Conservation (phyloP, 139 green algal genomes). For the Chlorella vulgaris region DNA sequence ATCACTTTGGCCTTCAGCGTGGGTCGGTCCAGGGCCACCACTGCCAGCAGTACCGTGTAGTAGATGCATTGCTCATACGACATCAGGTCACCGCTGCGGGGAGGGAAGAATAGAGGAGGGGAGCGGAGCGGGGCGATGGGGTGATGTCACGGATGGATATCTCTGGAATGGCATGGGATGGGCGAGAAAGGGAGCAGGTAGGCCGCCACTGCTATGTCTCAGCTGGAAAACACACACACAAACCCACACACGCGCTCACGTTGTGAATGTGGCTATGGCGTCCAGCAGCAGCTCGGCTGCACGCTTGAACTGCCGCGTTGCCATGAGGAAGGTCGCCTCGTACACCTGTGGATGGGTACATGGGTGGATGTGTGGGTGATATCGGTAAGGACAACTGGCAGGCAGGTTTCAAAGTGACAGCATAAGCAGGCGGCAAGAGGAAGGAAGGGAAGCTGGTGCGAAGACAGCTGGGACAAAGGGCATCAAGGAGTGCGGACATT, state of each 20-base stretch:
- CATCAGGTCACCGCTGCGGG: slow-evolving; percentile 88
- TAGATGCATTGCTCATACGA: slow-evolving; percentile 87
- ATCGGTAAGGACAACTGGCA: too few species aligned
- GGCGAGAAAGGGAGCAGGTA: too few species aligned
- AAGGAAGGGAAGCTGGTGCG: too few species aligned
- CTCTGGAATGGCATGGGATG: too few species aligned
- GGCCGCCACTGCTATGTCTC: too few species aligned
- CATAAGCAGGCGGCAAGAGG: too few species aligned
- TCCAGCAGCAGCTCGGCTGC: slow-evolving; percentile 93
- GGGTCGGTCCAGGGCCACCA: slow-evolving; percentile 77
- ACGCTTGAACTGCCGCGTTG: slow-evolving; percentile 83
- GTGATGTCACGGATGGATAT: neutral
- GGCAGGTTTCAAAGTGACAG: too few species aligned
- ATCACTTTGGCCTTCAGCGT: slow-evolving; percentile 71
- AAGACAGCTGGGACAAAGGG: too few species aligned
- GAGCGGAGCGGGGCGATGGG: neutral
- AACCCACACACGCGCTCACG: slow-evolving; percentile 41
- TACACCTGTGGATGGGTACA: slow-evolving; percentile 80
- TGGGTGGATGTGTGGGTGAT: neutral
- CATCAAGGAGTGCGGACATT: too few species aligned
- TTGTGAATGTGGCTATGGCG: slow-evolving; percentile 95
- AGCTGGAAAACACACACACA: neutral
- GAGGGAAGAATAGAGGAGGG: neutral
- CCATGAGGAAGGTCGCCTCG: slow-evolving; percentile 88
- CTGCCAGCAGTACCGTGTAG: slow-evolving; percentile 86